A percentile compares a stretch with the other conserved stretches of the same genome.
These are phyloP conservation scores for Medicago lupulina DNA, from an alignment of 306 rosid genomes.

Conservation along the genomic window DNA sequence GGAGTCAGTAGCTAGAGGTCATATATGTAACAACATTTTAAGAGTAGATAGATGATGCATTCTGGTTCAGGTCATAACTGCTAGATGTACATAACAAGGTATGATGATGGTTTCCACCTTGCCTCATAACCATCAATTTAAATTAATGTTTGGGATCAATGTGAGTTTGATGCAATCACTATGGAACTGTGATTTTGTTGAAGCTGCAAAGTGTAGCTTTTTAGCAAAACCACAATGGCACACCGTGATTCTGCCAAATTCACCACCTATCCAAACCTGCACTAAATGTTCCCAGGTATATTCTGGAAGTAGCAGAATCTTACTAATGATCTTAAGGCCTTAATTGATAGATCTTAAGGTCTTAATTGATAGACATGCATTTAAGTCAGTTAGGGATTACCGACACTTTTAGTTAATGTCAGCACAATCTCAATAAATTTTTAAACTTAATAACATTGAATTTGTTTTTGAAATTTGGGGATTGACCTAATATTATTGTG, in stretches of 20 bases:
- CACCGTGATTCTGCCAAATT: not conserved
- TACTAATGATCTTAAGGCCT: conserved; percentile 23
- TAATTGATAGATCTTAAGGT: conserved; percentile 29
- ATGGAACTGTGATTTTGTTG: not conserved
- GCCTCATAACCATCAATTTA: conserved; percentile 3
- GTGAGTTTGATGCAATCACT: not conserved
- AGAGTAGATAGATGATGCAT: conserved; percentile 62
- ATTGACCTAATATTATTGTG: conserved; percentile 8
- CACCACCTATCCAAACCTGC: not conserved
- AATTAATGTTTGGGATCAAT: not conserved
- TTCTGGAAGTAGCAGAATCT: conserved; percentile 8
- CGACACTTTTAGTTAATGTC: not conserved
- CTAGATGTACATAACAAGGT: conserved; percentile 41
- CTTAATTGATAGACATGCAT: conserved; percentile 22
- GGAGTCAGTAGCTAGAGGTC: conserved; percentile 66
- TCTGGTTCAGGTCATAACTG: conserved; percentile 37
- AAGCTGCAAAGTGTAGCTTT: not conserved
- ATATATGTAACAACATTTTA: conserved; percentile 81
- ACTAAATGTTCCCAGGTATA: conserved; percentile 15
- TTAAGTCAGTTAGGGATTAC: conserved; percentile 15
- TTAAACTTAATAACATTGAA: not conserved
- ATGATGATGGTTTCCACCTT: conserved; percentile 25
- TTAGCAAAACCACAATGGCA: not conserved
- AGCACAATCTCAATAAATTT: not conserved
- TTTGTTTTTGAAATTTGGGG: conserved; percentile 20